Conservation (phyloP, 768 basidiomycete genomes). For the Inosperma sp. region DNA sequence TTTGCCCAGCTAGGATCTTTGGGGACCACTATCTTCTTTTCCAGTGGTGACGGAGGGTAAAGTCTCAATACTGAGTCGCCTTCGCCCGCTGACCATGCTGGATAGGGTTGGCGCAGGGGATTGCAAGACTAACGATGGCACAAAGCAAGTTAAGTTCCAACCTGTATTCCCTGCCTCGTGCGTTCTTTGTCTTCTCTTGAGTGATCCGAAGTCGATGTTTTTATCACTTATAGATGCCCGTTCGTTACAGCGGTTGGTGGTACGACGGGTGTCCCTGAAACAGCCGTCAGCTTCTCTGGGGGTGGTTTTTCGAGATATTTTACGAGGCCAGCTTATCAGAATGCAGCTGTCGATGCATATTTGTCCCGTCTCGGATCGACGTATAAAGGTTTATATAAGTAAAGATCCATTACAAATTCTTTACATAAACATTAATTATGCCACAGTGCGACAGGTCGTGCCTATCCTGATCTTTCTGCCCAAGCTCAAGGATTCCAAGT, state of each 20-base stretch:
- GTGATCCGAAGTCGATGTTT: too few species aligned
- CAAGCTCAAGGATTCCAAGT: slow-evolving; percentile 56
- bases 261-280: slow-evolving; percentile 56
- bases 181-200: too few species aligned
- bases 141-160: slow-evolving; percentile 43
- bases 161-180: slow-evolving; percentile 52
- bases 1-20: slow-evolving; percentile 59
- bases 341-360: slow-evolving; percentile 40
- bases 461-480: slow-evolving; percentile 59
- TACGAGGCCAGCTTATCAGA: slow-evolving; percentile 49
- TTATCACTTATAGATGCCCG: slow-evolving; percentile 59
- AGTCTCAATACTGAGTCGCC: slow-evolving; percentile 12
- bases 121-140: slow-evolving; percentile 47
- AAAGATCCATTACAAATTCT: too few species aligned
- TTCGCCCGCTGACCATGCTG: background rate
- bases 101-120: slow-evolving; percentile 58
- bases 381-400: slow-evolving; percentile 51
- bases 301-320: slow-evolving; percentile 67
- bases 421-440: too few species aligned
- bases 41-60: slow-evolving; percentile 56
- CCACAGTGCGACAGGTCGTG: too few species aligned
- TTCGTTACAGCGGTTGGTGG: slow-evolving; percentile 69
- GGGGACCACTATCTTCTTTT: slow-evolving; percentile 59
- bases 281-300: slow-evolving; percentile 58
- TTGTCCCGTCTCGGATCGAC: slow-evolving; percentile 44